Evolutionary conservation across 1,139 yeast genomes (phyloP), one percentile per base, ranked within the genome.

Genomic region (Meyerozyma smithsonii): DNA sequence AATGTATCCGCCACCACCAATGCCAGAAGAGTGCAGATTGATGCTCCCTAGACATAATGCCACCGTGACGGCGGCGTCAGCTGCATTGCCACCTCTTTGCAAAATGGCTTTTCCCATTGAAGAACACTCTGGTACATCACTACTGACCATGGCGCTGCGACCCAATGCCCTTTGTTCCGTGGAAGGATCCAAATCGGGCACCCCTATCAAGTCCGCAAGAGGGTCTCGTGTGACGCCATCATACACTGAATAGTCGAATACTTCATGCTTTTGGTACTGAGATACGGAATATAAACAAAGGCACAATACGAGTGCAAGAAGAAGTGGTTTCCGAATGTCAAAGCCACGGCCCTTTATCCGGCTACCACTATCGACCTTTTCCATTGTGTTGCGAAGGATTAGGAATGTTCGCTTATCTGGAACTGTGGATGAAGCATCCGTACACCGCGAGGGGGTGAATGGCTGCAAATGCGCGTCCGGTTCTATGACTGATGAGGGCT

Each of bases 1-100:
- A 36, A 86, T 83, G 53, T 75, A 87, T 0, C 84, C 86, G 8
- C 97, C 97, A 4, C 97, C 98, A 2, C 98, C 98, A 37, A 90
- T 79, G 0, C 98, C 97, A 4, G 94, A 80, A 36, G 90, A 83
- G 55, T 81, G 89, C 45, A 89, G 81, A 55, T 87, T 86, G 32
- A 87, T 64, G 42, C 87, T 72, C 2, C 97, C 97, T 28, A 92
- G 79, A 57, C 98, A 92, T 20, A 92, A 67, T 0, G 95, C 88
- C 15, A 87, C 86, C 0, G 96, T 84, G 2, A 92, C 82, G 0
- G 96, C 88, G 0, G 97, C 95, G 57, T 92, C 97, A 0, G 95
- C 96, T 1, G 97, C 97, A 45, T 69, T 69, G 38, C 84, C 84
- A 2, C 92, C 92, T 14, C 74, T 74, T 28, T 62, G 52, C 16